These are phyloP conservation scores for Zygosaccharomyces gambellarensis DNA, from an alignment of 805 yeast genomes.

Conservation along the genomic window DNA sequence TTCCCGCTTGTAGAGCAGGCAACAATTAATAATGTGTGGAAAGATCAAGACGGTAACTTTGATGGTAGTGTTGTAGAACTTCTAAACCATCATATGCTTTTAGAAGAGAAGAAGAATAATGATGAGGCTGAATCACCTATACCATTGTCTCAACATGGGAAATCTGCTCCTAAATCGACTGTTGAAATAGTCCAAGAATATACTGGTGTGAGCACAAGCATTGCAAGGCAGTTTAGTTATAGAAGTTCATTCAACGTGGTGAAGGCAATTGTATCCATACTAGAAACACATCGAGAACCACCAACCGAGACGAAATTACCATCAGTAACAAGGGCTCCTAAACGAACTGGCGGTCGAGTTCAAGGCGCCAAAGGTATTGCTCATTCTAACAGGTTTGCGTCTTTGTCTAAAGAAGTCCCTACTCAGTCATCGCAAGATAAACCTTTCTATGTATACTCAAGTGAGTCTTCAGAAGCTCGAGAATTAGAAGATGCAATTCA, in stretches of 20 bases:
- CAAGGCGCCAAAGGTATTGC: slow-evolving; percentile 31
- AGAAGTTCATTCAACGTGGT: slow-evolving; percentile 29
- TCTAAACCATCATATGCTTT: slow-evolving; percentile 17
- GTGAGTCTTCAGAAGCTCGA: slow-evolving; percentile 22
- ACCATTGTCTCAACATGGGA: not conserved
- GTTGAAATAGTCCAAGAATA: slow-evolving; percentile 21
- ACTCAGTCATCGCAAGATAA: slow-evolving; percentile 1
- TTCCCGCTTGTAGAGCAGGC: slow-evolving; percentile 41
- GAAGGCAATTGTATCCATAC: slow-evolving; percentile 37
- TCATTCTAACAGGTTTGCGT: slow-evolving; percentile 11
- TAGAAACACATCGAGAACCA: slow-evolving; percentile 10
- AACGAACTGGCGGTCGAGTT: slow-evolving; percentile 33
- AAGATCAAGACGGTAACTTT: slow-evolving; percentile 33
- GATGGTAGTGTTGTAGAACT: slow-evolving; percentile 16
- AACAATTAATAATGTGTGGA: slow-evolving; percentile 31
- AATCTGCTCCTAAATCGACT: slow-evolving; percentile 15
- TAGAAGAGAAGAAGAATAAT: slow-evolving; percentile 15
- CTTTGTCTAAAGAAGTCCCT: not conserved
- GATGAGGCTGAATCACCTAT: slow-evolving; percentile 10
- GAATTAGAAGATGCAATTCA: slow-evolving; percentile 36
- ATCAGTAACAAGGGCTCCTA: slow-evolving; percentile 4
- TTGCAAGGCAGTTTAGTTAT: slow-evolving; percentile 28
- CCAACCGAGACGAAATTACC: not conserved
- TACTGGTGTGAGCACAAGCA: slow-evolving; percentile 16
- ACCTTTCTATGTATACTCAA: slow-evolving; percentile 6